Base-by-base conservation (phyloP, 2,329 filamentous ascomycete species). In the Seiridium cupressi region DNA sequence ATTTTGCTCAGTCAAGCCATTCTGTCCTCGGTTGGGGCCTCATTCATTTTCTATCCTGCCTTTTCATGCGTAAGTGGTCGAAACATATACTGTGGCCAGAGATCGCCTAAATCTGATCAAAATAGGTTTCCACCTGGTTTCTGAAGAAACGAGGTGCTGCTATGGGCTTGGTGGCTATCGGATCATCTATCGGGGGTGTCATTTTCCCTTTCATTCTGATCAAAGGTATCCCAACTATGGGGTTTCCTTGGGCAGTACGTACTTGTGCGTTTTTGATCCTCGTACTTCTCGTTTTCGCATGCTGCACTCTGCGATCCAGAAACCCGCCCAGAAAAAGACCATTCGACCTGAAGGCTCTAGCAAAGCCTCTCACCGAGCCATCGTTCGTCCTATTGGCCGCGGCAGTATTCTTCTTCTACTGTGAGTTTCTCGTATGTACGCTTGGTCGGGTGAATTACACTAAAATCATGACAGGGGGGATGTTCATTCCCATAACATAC, bases 11-110 rank as follows among this genome's bases (percentile, higher is more conserved):
- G 81, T 26, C 65, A 73, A 55, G 86, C 86, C 34, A 2, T 26
- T 26, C 18, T 26, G 18, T 26, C 18, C 18, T 26, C 18, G 18
- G 18, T 26, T 26, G 18, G 18, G 18, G 18, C 18, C 18, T 26
- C 18, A 26, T 81, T 80, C 4, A 65, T 87, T 60, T 70, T 83
- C 60, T 84, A 88, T 83, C 89, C 53, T 83, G 85, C 35, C 72
- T 89, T 26, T 88, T 89, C 84, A 85, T 88, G 82, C 79, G 82
- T 1, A 82, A 79, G 44, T 73, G 88, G 26, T 68, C 68, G 9
- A 68, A 65, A 44, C 44, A 75, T 26, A 63, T 78, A 74, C 69
- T 78, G 75, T 66, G 18, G 18, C 18, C 18, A 26, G 76, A 78
- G 64, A 69, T 77, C 65, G 64, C 78, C 61, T 72, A 77, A 3